A percentile compares a stretch with the other conserved stretches of the same genome.
phyloP scores from a whole-genome alignment of 2,329 filamentous ascomycete species.

The Domatiomyces catenatus region DNA sequence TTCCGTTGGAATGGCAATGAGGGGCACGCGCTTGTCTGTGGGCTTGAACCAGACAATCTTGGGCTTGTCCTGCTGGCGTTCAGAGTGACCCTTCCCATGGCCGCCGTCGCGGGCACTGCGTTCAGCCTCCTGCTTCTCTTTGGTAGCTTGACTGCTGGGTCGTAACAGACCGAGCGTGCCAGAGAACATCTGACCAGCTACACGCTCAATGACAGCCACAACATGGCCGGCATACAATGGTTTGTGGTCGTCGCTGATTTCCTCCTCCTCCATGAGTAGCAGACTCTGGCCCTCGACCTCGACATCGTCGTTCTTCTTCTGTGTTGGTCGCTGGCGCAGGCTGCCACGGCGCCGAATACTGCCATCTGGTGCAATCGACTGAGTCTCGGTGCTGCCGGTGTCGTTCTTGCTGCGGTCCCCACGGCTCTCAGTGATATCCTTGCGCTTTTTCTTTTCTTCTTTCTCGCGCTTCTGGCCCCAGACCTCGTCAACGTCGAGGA shows the following conservation, averaged over 20 bases:
- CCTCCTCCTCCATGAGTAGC: constrained; percentile 91
- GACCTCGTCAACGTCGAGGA: constrained; percentile 94
- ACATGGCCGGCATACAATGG: constrained; percentile 93
- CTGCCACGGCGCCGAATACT: constrained; percentile 85
- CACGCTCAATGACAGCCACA: constrained; percentile 91
- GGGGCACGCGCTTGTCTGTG: constrained; percentile 92
- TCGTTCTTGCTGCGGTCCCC: constrained; percentile 52
- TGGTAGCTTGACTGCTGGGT: constrained; percentile 94
- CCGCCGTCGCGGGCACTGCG: constrained; percentile 82
- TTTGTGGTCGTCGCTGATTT: constrained; percentile 97
- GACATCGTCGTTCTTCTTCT: constrained; percentile 99
- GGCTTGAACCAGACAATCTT: constrained; percentile 99
- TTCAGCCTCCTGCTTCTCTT: constrained; percentile 98
- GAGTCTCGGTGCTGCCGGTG: constrained; percentile 47
- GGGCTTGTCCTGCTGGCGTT: constrained; percentile 83
- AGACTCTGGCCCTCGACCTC: constrained; percentile 97
- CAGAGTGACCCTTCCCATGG: constrained; percentile 56
- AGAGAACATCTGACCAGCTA: constrained; percentile 97
- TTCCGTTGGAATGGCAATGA: constrained; percentile 96
- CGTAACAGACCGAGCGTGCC: constrained; percentile 85
- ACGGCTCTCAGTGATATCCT: constrained; percentile 90
- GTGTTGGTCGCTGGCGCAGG: constrained; percentile 86
- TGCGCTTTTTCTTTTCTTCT: constrained; percentile 99
- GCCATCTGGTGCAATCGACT: constrained; percentile 52
- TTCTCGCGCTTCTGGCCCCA: constrained; percentile 99